phyloP scores from a whole-genome alignment of 228 moss, liverwort and hornwort species.

The Sphagnum fallax region DNA sequence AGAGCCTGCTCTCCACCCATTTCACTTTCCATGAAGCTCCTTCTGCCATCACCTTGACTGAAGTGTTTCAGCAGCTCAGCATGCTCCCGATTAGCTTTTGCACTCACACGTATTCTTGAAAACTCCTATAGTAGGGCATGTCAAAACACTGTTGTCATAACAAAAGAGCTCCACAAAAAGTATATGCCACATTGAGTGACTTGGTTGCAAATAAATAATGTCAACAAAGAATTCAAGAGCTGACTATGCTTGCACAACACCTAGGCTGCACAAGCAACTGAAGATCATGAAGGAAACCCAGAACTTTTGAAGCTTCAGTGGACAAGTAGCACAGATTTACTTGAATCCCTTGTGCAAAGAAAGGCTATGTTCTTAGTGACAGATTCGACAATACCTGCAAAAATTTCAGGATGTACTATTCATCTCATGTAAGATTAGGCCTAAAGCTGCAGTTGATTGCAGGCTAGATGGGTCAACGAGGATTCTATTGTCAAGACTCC shows the following conservation, averaged over 20 bases:
- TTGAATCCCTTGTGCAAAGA: background rate
- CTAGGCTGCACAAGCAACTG: no score
- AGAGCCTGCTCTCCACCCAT: conserved; percentile 9
- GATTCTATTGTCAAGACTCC: no score
- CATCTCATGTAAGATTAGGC: no score
- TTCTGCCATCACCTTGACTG: conserved; percentile 11
- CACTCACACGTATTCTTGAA: conserved; percentile 16
- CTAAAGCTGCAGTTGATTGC: no score
- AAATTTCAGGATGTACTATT: no score
- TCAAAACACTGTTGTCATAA: background rate
- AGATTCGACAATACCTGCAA: no score
- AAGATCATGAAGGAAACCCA: no score
- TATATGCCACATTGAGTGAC: background rate
- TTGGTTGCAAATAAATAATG: background rate
- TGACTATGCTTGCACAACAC: no score
- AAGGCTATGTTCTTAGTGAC: background rate
- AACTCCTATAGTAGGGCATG: conserved; percentile 11
- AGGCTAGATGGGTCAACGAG: no score
- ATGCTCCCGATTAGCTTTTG: conserved; percentile 23
- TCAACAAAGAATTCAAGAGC: background rate
- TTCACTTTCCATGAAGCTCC: conserved; percentile 1
- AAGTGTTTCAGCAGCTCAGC: conserved; percentile 17
- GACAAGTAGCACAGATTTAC: background rate
- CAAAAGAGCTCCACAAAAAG: background rate
- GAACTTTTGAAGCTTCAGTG: background rate